Evolutionary conservation across 192 early-diverging fungal genomes (phyloP).

Genomic region (Pilaira anomala): DNA sequence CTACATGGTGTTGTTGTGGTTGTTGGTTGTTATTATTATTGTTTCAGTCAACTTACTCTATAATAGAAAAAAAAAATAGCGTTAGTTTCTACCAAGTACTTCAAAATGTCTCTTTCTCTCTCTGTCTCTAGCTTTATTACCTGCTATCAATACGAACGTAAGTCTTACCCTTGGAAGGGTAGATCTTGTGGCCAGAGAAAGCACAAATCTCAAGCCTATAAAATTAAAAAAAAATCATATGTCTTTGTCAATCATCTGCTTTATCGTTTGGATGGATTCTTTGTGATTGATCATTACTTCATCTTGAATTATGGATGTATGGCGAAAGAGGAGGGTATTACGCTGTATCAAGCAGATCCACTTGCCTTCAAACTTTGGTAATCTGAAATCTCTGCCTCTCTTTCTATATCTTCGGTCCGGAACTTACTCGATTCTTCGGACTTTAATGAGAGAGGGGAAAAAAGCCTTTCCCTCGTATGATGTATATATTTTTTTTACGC

Average conservation of each 20-base stretch:
- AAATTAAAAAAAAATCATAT: neutral
- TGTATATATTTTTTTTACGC: too few species aligned
- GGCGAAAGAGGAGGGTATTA: conserved; percentile 1
- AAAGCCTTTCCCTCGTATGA: too few species aligned
- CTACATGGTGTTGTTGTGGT: neutral
- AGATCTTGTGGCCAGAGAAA: conserved; percentile 99
- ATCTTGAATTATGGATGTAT: conserved; percentile 13
- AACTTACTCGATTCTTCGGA: too few species aligned
- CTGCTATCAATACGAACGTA: conserved; percentile 90
- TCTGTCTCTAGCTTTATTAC: conserved; percentile 39
- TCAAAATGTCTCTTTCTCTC: neutral
- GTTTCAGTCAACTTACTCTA: conserved; percentile 10
- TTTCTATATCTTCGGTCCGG: too few species aligned
- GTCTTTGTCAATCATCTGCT: neutral
- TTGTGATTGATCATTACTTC: conserved; percentile 7
- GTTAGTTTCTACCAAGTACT: neutral
- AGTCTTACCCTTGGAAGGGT: conserved; percentile 95
- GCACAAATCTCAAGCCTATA: conserved; percentile 86
- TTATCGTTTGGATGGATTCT: neutral
- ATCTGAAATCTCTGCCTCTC: too few species aligned
- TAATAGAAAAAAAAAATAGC: neutral
- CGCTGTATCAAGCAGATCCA: too few species aligned
- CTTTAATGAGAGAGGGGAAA: too few species aligned
- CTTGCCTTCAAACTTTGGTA: too few species aligned
- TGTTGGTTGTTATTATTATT: neutral